A percentile compares a stretch with the other conserved stretches of the same genome.
Conservation (phyloP, 129 eudicot species). For the Deinandra increscens region DNA sequence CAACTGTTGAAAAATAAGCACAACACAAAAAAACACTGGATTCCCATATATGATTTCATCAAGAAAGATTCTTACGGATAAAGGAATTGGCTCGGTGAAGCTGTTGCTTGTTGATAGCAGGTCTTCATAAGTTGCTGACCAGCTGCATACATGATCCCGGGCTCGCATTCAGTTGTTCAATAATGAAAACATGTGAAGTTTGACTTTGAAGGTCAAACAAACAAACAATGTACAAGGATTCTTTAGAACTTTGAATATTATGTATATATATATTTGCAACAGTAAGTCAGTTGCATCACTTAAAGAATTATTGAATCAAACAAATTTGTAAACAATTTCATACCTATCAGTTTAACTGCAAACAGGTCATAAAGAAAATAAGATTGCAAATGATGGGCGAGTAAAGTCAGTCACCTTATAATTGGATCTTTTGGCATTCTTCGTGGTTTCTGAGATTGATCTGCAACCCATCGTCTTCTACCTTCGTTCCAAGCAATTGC, state of each 20-base stretch:
- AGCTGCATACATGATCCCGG: constrained; percentile 45
- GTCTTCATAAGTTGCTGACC: constrained; percentile 73
- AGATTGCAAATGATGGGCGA: no score
- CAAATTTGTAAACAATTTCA: neutral
- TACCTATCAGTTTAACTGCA: neutral
- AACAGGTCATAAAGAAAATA: neutral
- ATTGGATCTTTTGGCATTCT: constrained; percentile 49
- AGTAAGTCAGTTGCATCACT: no score
- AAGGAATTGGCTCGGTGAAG: constrained; percentile 56
- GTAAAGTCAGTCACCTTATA: constrained; percentile 44
- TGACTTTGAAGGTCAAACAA: constrained; percentile 12
- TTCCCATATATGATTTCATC: neutral
- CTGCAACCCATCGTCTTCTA: constrained; percentile 59
- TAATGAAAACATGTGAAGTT: neutral
- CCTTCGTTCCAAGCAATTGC: constrained; percentile 57
- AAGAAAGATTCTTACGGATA: constrained; percentile 48
- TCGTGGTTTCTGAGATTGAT: constrained; percentile 40
- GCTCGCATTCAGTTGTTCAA: neutral
- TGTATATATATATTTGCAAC: neutral
- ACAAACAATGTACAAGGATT: neutral
- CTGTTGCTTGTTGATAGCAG: constrained; percentile 51
- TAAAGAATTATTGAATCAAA: neutral
- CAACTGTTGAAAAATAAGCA: neutral
- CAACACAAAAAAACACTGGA: neutral
- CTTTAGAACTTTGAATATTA: neutral